Evolutionary conservation across 495 filamentous ascomycete genomes (phyloP), one percentile per base, ranked within the genome.

Genomic region (Hyaloscypha variabilis): DNA sequence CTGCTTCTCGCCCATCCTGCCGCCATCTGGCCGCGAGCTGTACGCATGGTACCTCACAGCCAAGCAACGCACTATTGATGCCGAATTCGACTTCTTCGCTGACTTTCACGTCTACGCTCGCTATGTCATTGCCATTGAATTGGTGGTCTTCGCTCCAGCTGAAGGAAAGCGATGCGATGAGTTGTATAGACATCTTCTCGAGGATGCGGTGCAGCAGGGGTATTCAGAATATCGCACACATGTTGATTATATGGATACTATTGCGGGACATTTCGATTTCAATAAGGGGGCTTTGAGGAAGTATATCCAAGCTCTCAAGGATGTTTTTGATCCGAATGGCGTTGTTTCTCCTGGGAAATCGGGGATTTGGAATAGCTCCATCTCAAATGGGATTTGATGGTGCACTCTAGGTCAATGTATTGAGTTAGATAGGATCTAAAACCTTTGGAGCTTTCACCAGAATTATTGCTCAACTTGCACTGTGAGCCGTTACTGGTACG

Each of bases 1-100:
- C 2, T 82, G 80, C 69, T 88, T 86, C 72, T 78, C 76, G 13
- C 85, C 85, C 23, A 83, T 88, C 58, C 72, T 76, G 13, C 78
- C 78, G 17, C 80, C 82, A 29, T 68, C 77, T 24, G 83, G 80
- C 11, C 71, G 72, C 1, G 84, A 85, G 59, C 84, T 82, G 6
- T 74, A 73, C 6, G 68, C 71, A 8, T 75, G 82, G 25, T 81
- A 83, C 66, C 71, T 76, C 19, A 71, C 84, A 10, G 78, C 80
- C 59, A 75, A 71, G 59, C 67, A 57, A 55, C 71, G 69, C 60
- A 78, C 69, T 66, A 67, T 51, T 26, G 77, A 75, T 68, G 77
- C 65, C 34, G 81, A 78, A 3, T 77, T 87, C 39, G 84, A 88
- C 56, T 78, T 83, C 55, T 79, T 86, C 60, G 78, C 77, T 1